Percentiles rank a stretch among this genome's conserved stretches.
Conservation (phyloP, 345 rosid species). For the Sonneratia caseolaris region DNA sequence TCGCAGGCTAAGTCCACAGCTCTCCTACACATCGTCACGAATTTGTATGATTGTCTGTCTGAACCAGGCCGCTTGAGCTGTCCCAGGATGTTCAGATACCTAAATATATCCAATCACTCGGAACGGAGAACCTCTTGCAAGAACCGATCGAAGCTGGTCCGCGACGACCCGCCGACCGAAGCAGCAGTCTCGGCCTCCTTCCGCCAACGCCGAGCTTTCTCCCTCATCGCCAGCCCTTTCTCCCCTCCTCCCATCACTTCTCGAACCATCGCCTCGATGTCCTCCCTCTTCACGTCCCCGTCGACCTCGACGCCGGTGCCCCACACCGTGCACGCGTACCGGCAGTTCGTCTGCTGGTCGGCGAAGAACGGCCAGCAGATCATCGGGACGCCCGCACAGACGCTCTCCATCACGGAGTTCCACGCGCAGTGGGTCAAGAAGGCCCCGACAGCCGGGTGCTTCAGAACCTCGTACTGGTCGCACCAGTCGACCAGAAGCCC, state of each 20-base stretch:
- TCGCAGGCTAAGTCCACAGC: too few relatives aligned
- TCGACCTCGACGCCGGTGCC: constrained; percentile 35
- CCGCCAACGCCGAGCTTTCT: constrained; percentile 23
- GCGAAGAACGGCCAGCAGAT: constrained; percentile 27
- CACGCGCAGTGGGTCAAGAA: constrained; percentile 19
- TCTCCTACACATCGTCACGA: too few relatives aligned
- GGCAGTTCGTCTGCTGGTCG: constrained; percentile 19
- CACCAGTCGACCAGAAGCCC: constrained; percentile 18
- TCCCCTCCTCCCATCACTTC: constrained; percentile 27
- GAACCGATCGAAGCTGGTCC: not conserved
- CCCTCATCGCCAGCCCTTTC: constrained; percentile 17
- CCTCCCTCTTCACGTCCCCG: constrained; percentile 22
- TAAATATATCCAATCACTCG: not conserved
- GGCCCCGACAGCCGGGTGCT: constrained; percentile 9
- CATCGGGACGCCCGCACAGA: constrained; percentile 16
- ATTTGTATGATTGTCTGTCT: too few relatives aligned
- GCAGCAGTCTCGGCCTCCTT: constrained; percentile 17
- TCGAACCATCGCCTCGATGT: constrained; percentile 21
- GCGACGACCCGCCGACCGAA: constrained; percentile 8
- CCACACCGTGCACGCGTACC: constrained; percentile 26
- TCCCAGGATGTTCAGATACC: too few relatives aligned
- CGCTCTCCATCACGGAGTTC: constrained; percentile 22
- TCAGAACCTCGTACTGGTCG: constrained; percentile 17
- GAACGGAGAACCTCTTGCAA: not conserved
- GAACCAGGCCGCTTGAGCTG: too few relatives aligned